Conservation (phyloP, 225 moss, liverwort and hornwort genomes). For the Marchantia polymorpha region DNA sequence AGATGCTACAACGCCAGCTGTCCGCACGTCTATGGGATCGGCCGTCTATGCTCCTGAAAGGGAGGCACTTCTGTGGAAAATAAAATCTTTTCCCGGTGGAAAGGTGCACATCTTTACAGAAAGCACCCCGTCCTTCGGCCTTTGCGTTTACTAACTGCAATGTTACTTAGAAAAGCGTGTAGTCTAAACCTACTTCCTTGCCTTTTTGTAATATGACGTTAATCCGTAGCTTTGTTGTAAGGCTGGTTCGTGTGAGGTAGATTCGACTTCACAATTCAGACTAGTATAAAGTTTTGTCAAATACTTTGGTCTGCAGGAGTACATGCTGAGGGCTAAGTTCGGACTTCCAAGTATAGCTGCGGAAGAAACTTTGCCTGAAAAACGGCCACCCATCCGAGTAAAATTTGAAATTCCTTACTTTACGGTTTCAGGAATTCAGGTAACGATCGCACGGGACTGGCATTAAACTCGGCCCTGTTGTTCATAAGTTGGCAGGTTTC, state of each 20-base stretch:
- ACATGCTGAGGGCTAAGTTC: slow-evolving; percentile 98
- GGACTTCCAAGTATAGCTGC: slow-evolving; percentile 92
- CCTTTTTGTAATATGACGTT: too few relatives aligned
- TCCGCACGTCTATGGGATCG: slow-evolving; percentile 87
- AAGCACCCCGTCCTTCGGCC: not conserved
- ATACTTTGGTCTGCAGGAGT: slow-evolving; percentile 49
- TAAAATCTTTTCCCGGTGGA: slow-evolving; percentile 97
- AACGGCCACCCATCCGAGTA: slow-evolving; percentile 92
- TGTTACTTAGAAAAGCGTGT: not conserved
- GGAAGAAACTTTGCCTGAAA: slow-evolving; percentile 76
- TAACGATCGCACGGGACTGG: slow-evolving; percentile 3
- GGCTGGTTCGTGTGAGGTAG: too few relatives aligned
- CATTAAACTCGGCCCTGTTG: too few relatives aligned
- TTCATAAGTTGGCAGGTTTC: too few relatives aligned
- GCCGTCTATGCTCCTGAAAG: slow-evolving; percentile 96
- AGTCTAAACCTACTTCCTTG: not conserved
- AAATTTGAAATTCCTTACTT: slow-evolving; percentile 99
- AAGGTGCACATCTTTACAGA: slow-evolving; percentile 53
- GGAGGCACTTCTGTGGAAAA: slow-evolving; percentile 96
- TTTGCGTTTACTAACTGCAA: not conserved
- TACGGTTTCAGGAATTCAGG: slow-evolving; percentile 98
- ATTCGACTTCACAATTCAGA: too few relatives aligned
- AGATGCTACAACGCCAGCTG: slow-evolving; percentile 95
- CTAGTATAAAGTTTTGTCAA: not conserved
- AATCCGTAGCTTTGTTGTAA: too few relatives aligned